Evolutionary conservation across 352 stramenopile species (phyloP), one percentile per base, ranked within the genome.

Genomic region (Aphanomyces euteiches): DNA sequence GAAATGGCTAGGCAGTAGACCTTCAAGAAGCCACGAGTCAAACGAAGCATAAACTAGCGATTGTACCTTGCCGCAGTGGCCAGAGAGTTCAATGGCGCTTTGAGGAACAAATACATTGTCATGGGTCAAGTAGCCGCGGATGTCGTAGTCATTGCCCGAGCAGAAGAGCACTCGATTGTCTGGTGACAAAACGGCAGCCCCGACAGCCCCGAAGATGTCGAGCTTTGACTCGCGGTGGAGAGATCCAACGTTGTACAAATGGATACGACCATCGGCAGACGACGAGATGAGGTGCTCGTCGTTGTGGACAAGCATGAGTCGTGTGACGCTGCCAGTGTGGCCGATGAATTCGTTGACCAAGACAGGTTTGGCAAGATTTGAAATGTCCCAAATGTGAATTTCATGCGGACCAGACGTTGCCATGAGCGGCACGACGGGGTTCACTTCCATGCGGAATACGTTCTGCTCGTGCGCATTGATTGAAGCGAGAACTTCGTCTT

Each of bases 401-500:
- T 73, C 60, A 43, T 73, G 60, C 45, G 56, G 45, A 21, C 56
- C 56, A 8, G 56, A 19, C 3, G 67, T 73, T 12, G 67, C 67
- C 40, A 73, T 57, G 19, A 73, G 59, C 15, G 67, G 67, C 3
- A 36, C 17, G n/a, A 28, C 38, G 19, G 67, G 56, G 43, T 73
- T 73, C 38, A 73, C 60, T 59, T 73, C 67, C 67, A 73, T 73
- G 7, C 56, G 56, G 13, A 73, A 69, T 5, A 73, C 67, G 60
- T 73, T 47, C 28, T 73, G 37, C 3, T 73, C 67, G 21, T 73
- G 67, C 17, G 67, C 67, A 19, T 68, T 56, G 41, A 73, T 58
- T 28, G 45, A 17, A n/a, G 45, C 56, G 7, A 73, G 15, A 6
- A 73, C 19, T 56, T 73, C 38, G 34, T 73, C 56, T n/a, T n/a